A percentile compares a stretch with the other conserved stretches of the same genome.
Conservation (phyloP, 352 stramenopile species). For the Phytophthora litchii region DNA sequence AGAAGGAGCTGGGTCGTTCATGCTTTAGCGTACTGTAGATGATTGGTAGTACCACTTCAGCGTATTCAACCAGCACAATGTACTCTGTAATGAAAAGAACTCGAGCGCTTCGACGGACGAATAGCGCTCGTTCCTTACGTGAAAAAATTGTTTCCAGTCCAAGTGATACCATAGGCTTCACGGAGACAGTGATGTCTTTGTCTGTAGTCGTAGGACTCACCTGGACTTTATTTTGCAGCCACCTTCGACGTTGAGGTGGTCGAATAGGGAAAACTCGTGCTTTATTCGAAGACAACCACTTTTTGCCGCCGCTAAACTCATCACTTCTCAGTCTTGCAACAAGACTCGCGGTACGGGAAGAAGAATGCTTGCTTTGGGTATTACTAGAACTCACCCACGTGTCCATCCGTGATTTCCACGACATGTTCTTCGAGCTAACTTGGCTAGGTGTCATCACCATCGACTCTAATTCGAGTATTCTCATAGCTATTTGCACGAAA, state of each 20-base stretch:
- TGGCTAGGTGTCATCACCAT: background rate
- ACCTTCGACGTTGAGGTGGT: constrained; percentile 1
- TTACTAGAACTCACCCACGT: constrained; percentile 11
- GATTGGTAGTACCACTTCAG: constrained; percentile 40
- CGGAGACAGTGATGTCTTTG: background rate
- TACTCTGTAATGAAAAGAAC: constrained; percentile 51
- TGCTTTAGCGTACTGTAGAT: constrained; percentile 33
- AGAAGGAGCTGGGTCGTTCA: too few relatives aligned
- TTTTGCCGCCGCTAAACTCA: background rate
- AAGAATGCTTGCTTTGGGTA: background rate
- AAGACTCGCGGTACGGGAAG: background rate
- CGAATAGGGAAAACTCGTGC: constrained; percentile 16
- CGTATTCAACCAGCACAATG: constrained; percentile 48
- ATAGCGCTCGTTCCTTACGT: constrained; percentile 17
- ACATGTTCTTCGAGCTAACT: background rate
- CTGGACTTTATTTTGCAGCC: constrained; percentile 1
- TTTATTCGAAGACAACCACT: background rate
- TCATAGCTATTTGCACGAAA: constrained; percentile 27
- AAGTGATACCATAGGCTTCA: background rate
- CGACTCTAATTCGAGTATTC: constrained; percentile 5
- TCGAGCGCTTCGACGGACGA: constrained; percentile 34
- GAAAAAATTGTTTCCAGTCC: constrained; percentile 25
- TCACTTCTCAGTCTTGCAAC: background rate
- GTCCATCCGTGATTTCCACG: constrained; percentile 9
- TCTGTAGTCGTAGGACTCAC: background rate